A percentile compares a stretch with the other conserved stretches of the same genome.
Conservation (phyloP, 805 yeast genomes). For the Schwanniomyces pseudopolymorphus region DNA sequence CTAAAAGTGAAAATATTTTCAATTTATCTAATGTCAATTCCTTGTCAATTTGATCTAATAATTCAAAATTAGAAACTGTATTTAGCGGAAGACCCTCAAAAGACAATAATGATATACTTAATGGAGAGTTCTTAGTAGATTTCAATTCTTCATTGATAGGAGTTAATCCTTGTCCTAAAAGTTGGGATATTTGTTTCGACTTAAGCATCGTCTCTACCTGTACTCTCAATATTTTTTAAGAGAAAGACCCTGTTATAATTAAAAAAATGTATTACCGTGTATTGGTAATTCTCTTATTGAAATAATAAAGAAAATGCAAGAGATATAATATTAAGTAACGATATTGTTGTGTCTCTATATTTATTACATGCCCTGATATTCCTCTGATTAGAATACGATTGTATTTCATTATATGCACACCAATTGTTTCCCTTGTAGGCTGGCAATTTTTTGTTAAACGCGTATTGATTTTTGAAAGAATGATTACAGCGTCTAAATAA, state of each 20-base stretch:
- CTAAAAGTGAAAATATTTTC: conserved; percentile 35
- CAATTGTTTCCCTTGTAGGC: not conserved
- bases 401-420: not conserved
- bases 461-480: not conserved
- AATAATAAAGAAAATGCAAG: not conserved
- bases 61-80: conserved; percentile 28
- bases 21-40: conserved; percentile 24
- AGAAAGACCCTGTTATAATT: too few relatives aligned
- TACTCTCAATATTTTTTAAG: not conserved
- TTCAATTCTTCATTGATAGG: conserved; percentile 11
- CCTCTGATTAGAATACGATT: not conserved
- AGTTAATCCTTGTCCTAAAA: conserved; percentile 32
- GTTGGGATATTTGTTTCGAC: conserved; percentile 34
- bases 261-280: not conserved
- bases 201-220: conserved; percentile 31
- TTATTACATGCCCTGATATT: not conserved
- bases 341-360: not conserved
- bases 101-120: conserved; percentile 35
- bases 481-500: not conserved
- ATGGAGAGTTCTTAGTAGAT: conserved; percentile 17
- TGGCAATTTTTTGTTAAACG: not conserved
- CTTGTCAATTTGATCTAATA: conserved; percentile 9
- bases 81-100: conserved; percentile 39
- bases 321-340: not conserved
- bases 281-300: not conserved